Percentiles rank a stretch among this genome's conserved stretches.
Evolutionary conservation across 805 yeast genomes (phyloP).

Genomic region (Scheffersomyces spartinae): DNA sequence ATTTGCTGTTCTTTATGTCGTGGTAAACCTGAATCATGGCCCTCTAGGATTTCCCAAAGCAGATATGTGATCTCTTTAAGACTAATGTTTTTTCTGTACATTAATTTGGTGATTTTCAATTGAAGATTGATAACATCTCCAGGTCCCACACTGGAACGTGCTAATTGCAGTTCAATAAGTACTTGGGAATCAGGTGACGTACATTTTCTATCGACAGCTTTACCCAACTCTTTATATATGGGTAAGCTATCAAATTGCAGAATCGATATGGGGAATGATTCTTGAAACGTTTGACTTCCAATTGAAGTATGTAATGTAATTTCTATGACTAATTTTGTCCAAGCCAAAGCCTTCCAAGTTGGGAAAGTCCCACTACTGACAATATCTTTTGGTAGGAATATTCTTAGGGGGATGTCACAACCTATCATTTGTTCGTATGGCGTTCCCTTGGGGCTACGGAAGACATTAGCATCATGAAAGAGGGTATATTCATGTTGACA

Average conservation of each 20-base stretch:
- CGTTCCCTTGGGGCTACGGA: no score
- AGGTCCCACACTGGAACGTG: slow-evolving; percentile 48
- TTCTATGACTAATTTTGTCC: slow-evolving; percentile 32
- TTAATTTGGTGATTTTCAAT: slow-evolving; percentile 28
- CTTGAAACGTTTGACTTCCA: slow-evolving; percentile 3
- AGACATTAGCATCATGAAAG: no score
- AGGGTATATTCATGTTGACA: no score
- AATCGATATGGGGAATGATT: slow-evolving; percentile 38
- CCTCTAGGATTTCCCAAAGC: slow-evolving; percentile 41
- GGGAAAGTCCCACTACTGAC: slow-evolving; percentile 40
- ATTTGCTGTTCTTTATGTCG: slow-evolving; percentile 35
- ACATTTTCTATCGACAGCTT: slow-evolving; percentile 33
- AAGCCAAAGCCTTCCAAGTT: slow-evolving; percentile 36
- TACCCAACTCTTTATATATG: slow-evolving; percentile 41
- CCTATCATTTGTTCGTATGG: no score
- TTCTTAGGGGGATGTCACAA: slow-evolving; percentile 50
- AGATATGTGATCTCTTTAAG: slow-evolving; percentile 37
- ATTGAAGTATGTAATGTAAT: slow-evolving; percentile 1
- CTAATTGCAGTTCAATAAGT: slow-evolving; percentile 33
- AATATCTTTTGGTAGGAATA: slow-evolving; percentile 43
- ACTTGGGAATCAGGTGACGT: slow-evolving; percentile 39
- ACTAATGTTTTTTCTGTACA: slow-evolving; percentile 19
- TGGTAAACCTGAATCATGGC: slow-evolving; percentile 39
- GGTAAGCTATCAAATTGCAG: slow-evolving; percentile 50
- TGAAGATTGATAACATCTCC: slow-evolving; percentile 34